Base-by-base conservation (phyloP, 345 rosid species). In the Combretum micranthum region DNA sequence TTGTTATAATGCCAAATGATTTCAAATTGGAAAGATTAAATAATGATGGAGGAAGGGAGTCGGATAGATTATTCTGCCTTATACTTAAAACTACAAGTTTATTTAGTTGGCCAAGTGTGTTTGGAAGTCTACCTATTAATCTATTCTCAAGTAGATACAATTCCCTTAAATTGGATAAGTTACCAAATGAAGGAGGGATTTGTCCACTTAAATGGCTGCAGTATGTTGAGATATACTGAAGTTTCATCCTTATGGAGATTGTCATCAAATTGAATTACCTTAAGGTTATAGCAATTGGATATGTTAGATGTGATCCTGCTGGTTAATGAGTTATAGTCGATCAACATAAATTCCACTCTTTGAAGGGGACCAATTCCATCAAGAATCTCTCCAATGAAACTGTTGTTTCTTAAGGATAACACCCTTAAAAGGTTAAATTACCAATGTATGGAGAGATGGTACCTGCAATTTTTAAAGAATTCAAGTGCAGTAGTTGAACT, bases 221-320 rank as follows among this genome's bases (percentile, higher is more conserved):
- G 4, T 3, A 0, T n/a, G 37, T 2, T 2, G 1, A 12, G 12
- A 66, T 20, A 11, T 0, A 16, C 9, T 15, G 10, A 75, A 64
- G 13, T 50, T 44, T 44, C 32, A 25, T 72, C 64, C 3, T 4
- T 2, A 5, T 70, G 32, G 20, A 23, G 37, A 47, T 75, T 75
- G 57, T 20, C 3, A 5, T 49, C 42, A 39, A 66, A 11, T 5
- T 15, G 37, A 2, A 74, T 52, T 57, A 32, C 44, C 65, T 50
- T n/a, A n/a, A 74, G 54, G 15, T 23, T 50, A 2, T 20, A 50
- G 1, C 69, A 26, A 12, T 23, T 50, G 15, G 61, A 46, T 0
- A 69, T 62, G 42, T 74, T 54, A 16, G 25, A 6, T 12, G 72
- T 72, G 37, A 74, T 4, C 47, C 44, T 42, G 25, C 72, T 64